Evolutionary conservation across 495 filamentous ascomycete species (phyloP).

Genomic region (Saxispiralis lemnorum): DNA sequence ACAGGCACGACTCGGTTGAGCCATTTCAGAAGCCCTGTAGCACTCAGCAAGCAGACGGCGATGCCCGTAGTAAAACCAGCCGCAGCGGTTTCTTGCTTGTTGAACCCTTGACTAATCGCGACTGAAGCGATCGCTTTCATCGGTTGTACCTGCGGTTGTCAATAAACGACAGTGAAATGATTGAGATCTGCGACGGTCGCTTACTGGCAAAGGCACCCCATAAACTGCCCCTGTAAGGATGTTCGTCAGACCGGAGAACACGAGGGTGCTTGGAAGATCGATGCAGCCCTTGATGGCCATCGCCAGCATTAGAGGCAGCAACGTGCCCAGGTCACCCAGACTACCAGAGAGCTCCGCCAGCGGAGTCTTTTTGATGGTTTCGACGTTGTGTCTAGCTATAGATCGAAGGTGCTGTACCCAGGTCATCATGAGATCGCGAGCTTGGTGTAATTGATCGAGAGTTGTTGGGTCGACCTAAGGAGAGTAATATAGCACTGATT

Average conservation of each 20-base stretch:
- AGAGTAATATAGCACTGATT: no score
- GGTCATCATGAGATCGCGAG: no score
- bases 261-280: slow-evolving; percentile 62
- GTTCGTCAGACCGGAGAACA: slow-evolving; percentile 78
- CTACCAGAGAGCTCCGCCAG: slow-evolving; percentile 75
- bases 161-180: neutral
- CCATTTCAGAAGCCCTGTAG: slow-evolving; percentile 56
- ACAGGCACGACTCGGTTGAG: slow-evolving; percentile 56
- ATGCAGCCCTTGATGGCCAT: slow-evolving; percentile 58
- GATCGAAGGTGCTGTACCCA: slow-evolving; percentile 8
- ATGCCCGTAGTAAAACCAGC: slow-evolving; percentile 60
- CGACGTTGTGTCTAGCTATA: slow-evolving; percentile 28
- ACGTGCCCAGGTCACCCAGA: slow-evolving; percentile 77
- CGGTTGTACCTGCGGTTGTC: slow-evolving; percentile 1
- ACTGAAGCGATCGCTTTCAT: slow-evolving; percentile 69
- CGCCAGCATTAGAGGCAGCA: slow-evolving; percentile 75
- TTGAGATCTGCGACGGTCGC: slow-evolving; percentile 24
- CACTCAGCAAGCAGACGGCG: slow-evolving; percentile 55
- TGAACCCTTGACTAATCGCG: slow-evolving; percentile 51
- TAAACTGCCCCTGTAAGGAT: slow-evolving; percentile 64
- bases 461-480: no score
- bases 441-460: no score
- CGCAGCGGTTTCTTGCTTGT: slow-evolving; percentile 49
- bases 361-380: slow-evolving; percentile 36
- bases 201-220: slow-evolving; percentile 71